These are phyloP conservation scores for Colletotrichum scovillei DNA, from an alignment of 2,329 filamentous ascomycete genomes.

Conservation along the genomic window DNA sequence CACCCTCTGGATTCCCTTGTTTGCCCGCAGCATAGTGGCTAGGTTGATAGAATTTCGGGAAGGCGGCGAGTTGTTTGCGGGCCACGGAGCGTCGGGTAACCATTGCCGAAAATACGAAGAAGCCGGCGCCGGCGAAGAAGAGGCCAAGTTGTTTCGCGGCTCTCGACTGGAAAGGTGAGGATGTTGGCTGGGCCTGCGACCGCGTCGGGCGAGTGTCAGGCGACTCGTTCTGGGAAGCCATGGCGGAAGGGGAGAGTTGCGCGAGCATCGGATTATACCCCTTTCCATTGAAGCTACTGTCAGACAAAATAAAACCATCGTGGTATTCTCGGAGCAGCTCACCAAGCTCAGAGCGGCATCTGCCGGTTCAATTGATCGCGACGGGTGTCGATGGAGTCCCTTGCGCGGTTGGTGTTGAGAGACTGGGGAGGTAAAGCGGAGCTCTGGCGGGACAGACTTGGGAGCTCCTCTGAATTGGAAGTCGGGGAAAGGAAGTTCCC, in stretches of 20 bases:
- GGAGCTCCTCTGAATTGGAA: slow-evolving; percentile 22
- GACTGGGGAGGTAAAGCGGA: slow-evolving; percentile 25
- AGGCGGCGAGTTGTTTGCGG: slow-evolving; percentile 68
- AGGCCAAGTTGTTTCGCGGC: slow-evolving; percentile 69
- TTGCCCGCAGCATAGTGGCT: slow-evolving; percentile 58
- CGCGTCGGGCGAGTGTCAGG: slow-evolving; percentile 24
- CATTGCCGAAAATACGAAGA: slow-evolving; percentile 77
- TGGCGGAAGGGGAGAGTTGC: slow-evolving; percentile 27
- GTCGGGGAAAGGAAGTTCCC: slow-evolving; percentile 36
- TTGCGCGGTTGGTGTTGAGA: slow-evolving; percentile 14
- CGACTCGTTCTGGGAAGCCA: slow-evolving; percentile 33
- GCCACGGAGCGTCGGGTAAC: slow-evolving; percentile 78
- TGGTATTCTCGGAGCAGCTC: slow-evolving; percentile 19
- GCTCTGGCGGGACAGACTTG: slow-evolving; percentile 12
- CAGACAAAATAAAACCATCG: slow-evolving; percentile 16
- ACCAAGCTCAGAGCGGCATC: slow-evolving; percentile 21
- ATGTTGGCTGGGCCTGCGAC: slow-evolving; percentile 35
- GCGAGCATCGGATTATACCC: slow-evolving; percentile 32
- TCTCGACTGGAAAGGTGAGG: slow-evolving; percentile 29
- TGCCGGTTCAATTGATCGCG: slow-evolving; percentile 15
- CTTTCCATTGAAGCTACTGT: slow-evolving; percentile 9
- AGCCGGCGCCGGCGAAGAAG: slow-evolving; percentile 79
- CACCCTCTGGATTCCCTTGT: slow-evolving; percentile 68
- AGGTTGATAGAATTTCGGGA: slow-evolving; percentile 79
- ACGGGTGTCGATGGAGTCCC: slow-evolving; percentile 16